Base-by-base conservation (phyloP, 352 stramenopile genomes). In the Aphanomyces stellatus region DNA sequence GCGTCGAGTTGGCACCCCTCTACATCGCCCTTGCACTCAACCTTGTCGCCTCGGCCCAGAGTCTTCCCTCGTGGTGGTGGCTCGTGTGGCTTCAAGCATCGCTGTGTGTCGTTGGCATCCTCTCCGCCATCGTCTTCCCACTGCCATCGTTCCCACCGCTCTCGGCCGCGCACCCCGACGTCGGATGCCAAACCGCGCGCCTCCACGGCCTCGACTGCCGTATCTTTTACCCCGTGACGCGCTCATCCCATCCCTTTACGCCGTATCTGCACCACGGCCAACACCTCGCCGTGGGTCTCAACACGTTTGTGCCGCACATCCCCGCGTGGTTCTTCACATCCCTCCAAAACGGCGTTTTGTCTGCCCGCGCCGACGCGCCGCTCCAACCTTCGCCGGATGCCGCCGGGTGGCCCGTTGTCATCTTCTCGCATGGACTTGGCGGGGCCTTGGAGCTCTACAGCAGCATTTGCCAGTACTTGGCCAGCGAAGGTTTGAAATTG, bases 351-450 rank as follows among this genome's bases (percentile, higher is more conserved):
- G 80, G 71, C 25, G 75, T 73, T 34, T 69, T 89, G 49, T 70
- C 76, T 15, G 77, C 77, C 5, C 27, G 80, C n/a, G 62, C 69
- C 22, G 71, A 82, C 56, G 80, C 73, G 13, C 76, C 76, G 2
- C 49, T 87, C 27, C 71, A 72, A 3, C 25, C 62, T 15, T 30
- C 71, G 7, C 60, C 71, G 25, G 46, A 60, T 5, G 28, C 53
- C 17, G 49, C 64, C n/a, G 72, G 73, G 4, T 89, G 79, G 78
- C 77, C 80, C 0, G 34, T 89, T 6, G 71, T 85, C 10, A 70
- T 89, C 61, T 89, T 85, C 65, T 87, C 77, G 46, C 80, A 89
- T 62, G 80, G 80, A 1, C 64, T 89, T 6, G 77, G 72, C 8
- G 78, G 80, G 2, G 78, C 75, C 11, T 62, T 89, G 15, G 80